phyloP scores from a whole-genome alignment of 371 early-diverging fungal species.

The Mucor lusitanicus region DNA sequence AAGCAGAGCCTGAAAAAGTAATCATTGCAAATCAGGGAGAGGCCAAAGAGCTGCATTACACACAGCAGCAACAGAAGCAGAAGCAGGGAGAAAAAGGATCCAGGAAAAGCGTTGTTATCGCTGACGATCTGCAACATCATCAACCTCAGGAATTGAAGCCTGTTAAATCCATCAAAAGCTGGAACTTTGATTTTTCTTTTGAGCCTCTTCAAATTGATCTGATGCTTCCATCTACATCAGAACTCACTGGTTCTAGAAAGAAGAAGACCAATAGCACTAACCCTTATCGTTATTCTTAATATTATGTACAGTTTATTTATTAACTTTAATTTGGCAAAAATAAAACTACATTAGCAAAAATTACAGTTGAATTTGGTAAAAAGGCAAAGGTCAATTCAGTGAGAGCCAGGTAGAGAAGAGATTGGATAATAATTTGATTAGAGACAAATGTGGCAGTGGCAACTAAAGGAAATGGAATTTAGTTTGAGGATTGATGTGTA shows the following conservation, averaged over 20 bases:
- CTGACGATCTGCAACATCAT: background rate
- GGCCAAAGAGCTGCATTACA: background rate
- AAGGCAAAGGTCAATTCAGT: too few relatives aligned
- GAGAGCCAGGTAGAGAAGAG: too few relatives aligned
- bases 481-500: too few relatives aligned
- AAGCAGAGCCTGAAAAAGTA: background rate
- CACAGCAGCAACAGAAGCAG: background rate
- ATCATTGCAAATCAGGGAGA: background rate
- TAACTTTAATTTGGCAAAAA: too few relatives aligned
- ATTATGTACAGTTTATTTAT: background rate
- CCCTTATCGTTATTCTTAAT: background rate
- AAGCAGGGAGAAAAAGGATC: background rate
- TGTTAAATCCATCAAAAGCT: background rate
- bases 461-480: too few relatives aligned
- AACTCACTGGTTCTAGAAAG: background rate
- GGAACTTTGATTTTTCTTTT: conserved; percentile 14
- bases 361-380: too few relatives aligned
- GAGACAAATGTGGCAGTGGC: too few relatives aligned
- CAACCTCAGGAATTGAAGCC: background rate
- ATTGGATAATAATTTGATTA: too few relatives aligned
- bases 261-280: background rate
- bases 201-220: conserved; percentile 15
- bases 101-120: background rate
- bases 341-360: too few relatives aligned
- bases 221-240: background rate